Base-by-base conservation (phyloP, 78 protist species). In the Dictyostelium capitatum region DNA sequence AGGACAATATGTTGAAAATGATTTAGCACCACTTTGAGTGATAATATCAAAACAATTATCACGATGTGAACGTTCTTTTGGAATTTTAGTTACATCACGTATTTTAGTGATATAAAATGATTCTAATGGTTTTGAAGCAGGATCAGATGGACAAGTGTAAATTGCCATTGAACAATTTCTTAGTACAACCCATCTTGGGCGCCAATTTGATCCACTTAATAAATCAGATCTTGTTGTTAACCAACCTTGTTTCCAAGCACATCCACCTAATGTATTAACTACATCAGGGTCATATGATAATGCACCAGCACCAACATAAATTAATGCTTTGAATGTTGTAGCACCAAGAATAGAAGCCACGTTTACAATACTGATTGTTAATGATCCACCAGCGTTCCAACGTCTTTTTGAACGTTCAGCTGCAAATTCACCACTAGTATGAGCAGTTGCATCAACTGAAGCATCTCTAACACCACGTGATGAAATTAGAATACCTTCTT, bases 381-480 rank as follows among this genome's bases (percentile, higher is more conserved):
- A 83, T 73, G 10, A 47, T 19, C 92, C 92, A 8, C 83, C 92
- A 0, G 78, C 11, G 28, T 85, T 62, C 92, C 92, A 85, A 25
- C 43, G 59, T 23, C 32, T 85, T 30, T 47, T 85, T 37, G 92
- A 85, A 12, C 37, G 14, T 11, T 85, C 92, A 9, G 83, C 74
- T 19, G n/a, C 83, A n/a, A 51, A 85, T 4, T 85, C 92, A 59
- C 92, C 92, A 20, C 53, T 6, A 6, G 79, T 85, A 23, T 85
- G 92, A n/a, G 53, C 14, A 12, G 37, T 85, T 4, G 92, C 92
- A 62, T 85, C 92, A 2, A 85, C 92, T 3, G 83, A 54, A 10
- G 78, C 78, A 85, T 85, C 92, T 4, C 92, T 19, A 14, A 85
- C 83, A 85, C 92, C 92, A 30, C 92, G 30, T 28, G 83, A 15